Conservation (phyloP, 2,329 filamentous ascomycete species). For the Aurifilum marmelostoma region DNA sequence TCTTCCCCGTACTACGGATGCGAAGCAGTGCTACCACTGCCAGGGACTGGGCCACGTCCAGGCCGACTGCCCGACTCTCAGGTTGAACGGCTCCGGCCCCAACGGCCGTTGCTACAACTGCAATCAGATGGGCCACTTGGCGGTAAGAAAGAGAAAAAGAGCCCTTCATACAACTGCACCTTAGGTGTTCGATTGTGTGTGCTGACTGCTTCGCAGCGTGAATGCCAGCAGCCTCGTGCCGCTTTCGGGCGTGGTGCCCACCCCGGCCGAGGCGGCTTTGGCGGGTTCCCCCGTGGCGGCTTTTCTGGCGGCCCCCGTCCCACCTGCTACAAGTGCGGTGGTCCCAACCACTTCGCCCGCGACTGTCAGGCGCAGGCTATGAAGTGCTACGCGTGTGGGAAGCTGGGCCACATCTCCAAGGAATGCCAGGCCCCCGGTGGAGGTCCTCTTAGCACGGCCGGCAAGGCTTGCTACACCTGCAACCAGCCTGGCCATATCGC, state of each 20-base stretch:
- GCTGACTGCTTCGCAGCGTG: conserved; percentile 58
- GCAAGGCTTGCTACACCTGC: conserved; percentile 99
- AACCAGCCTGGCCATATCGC: conserved; percentile 96
- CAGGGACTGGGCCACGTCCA: conserved; percentile 98
- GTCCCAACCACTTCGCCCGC: conserved; percentile 96
- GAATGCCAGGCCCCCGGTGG: conserved; percentile 98
- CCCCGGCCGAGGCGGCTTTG: conserved; percentile 72
- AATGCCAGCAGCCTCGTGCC: conserved; percentile 77
- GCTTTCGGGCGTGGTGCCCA: conserved; percentile 68
- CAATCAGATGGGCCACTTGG: conserved; percentile 88
- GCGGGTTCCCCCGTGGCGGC: conserved; percentile 70
- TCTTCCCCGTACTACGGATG: conserved; percentile 93
- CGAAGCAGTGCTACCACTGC: conserved; percentile 99
- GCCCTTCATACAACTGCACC: conserved; percentile 18
- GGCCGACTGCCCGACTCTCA: conserved; percentile 96
- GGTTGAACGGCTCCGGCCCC: conserved; percentile 79
- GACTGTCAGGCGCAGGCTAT: conserved; percentile 98
- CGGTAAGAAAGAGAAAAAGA: conserved; percentile 59
- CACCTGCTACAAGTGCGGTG: conserved; percentile 75
- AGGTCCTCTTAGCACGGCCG: conserved; percentile 90
- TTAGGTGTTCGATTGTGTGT: conserved; percentile 5
- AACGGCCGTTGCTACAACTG: conserved; percentile 94
- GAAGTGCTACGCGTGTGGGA: conserved; percentile 98
- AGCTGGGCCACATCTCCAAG: conserved; percentile 87
- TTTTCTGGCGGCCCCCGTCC: conserved; percentile 69